Evolutionary conservation across 176 grass and related monocot species (phyloP).

Genomic region (Oropetium thomaeum): DNA sequence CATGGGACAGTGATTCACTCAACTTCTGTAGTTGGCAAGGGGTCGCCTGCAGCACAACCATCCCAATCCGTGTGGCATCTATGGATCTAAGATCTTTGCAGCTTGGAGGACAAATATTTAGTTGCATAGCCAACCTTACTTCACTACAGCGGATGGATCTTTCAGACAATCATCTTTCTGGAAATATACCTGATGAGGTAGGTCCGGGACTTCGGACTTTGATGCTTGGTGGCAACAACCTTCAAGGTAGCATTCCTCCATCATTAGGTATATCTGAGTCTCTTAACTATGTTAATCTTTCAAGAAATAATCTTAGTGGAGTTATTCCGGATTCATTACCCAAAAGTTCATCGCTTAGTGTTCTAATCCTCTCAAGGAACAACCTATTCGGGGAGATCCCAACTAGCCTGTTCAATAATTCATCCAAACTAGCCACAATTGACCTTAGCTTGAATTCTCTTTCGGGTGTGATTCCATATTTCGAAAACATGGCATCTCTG

Average conservation of each 20-base stretch:
- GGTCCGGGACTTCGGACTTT: not conserved
- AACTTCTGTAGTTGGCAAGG: slow-evolving; percentile 46
- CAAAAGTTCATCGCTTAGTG: not conserved
- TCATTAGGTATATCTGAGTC: not conserved
- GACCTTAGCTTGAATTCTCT: not conserved
- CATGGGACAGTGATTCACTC: slow-evolving; percentile 24
- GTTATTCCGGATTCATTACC: slow-evolving; percentile 15
- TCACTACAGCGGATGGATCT: slow-evolving; percentile 32
- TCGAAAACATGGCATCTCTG: not conserved
- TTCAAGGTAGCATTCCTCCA: slow-evolving; percentile 34
- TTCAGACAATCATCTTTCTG: slow-evolving; percentile 20
- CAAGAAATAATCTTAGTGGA: slow-evolving; percentile 14
- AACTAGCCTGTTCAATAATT: not conserved
- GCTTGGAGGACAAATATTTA: slow-evolving; percentile 28
- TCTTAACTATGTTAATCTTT: slow-evolving; percentile 12
- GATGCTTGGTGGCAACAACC: not conserved
- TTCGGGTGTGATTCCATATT: slow-evolving; percentile 1
- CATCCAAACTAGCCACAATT: slow-evolving; percentile 16
- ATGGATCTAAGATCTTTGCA: slow-evolving; percentile 9
- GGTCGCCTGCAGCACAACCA: slow-evolving; percentile 23
- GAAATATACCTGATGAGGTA: slow-evolving; percentile 27
- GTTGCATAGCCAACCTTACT: slow-evolving; percentile 20
- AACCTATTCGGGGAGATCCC: slow-evolving; percentile 23
- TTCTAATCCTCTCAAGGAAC: slow-evolving; percentile 23
- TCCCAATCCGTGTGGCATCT: slow-evolving; percentile 17